Base-by-base conservation (phyloP, 2,329 filamentous ascomycete species). In the Curvularia spicifera region DNA sequence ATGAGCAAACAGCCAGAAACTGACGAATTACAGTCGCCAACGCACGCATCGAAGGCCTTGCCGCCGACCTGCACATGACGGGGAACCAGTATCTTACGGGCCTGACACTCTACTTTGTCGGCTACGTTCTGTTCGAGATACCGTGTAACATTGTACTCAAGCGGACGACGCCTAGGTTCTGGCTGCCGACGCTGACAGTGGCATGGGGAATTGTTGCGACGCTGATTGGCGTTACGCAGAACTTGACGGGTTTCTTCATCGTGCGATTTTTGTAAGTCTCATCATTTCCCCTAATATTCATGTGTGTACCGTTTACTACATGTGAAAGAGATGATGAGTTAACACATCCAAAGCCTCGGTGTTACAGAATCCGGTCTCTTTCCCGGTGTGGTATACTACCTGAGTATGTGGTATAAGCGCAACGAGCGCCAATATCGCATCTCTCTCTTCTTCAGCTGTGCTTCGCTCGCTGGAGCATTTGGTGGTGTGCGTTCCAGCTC, bases 21-120 rank as follows among this genome's bases (percentile, higher is more conserved):
- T 4, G 1, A 35, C n/a, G 20, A 15, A 40, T 7, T 6, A 10
- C 47, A 74, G 71, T 77, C 57, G 71, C 69, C 28, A 89, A 86
- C 80, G 80, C 73, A 44, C 73, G 75, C 24, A 72, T 81, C 31
- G 75, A 78, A 54, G 74, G 76, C 5, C 65, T 78, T 1, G 71
- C 64, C 0, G 61, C 50, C 10, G 71, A 76, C 43, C 51, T 76
- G 4, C 20, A 62, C 0, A 74, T 79, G 71, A 76, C 75, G 0
- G 75, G 74, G 0, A 74, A 77, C 55, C 81, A 89, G 64, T 90
- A 91, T 56, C 78, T 90, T 0, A 87, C 84, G 0, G 86, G 86
- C 1, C 69, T 90, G 40, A 90, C 87, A 0, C 71, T 90, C 0
- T 91, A 89, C 71, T 91, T 91, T 67, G 77, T 82, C 55, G 78